Evolutionary conservation across 1,284 basidiomycete genomes (phyloP).

Genomic region (Microbotryum intermedium): DNA sequence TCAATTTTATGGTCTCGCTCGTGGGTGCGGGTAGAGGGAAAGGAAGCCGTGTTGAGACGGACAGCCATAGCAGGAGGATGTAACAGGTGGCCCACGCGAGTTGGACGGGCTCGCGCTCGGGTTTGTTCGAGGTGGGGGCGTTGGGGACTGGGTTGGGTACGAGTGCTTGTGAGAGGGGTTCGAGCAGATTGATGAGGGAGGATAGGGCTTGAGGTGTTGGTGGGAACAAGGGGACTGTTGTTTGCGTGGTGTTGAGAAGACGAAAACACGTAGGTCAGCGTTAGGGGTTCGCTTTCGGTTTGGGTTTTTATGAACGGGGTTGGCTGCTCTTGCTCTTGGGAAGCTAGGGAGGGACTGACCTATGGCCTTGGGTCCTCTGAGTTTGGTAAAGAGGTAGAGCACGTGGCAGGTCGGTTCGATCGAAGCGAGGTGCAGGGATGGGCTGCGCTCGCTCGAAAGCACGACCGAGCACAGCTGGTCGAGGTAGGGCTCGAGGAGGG

Average conservation of each 20-base stretch:
- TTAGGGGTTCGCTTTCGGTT: neutral
- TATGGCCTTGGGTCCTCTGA: constrained; percentile 84
- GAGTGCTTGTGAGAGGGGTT: constrained; percentile 22
- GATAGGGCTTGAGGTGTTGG: constrained; percentile 76
- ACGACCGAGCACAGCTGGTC: constrained; percentile 50
- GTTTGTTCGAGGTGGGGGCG: constrained; percentile 34
- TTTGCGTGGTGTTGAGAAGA: too few relatives aligned
- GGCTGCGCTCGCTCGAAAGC: constrained; percentile 35
- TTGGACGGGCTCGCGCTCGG: constrained; percentile 16
- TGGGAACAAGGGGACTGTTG: constrained; percentile 78
- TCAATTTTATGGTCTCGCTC: constrained; percentile 50
- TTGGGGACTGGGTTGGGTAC: constrained; percentile 32
- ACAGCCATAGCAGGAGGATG: constrained; percentile 80
- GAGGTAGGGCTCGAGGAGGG: constrained; percentile 69
- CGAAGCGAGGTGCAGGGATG: constrained; percentile 38
- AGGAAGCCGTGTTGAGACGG: constrained; percentile 85
- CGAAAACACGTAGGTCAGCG: neutral
- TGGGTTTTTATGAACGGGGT: too few relatives aligned
- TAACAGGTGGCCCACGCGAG: constrained; percentile 74
- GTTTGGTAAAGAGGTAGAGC: constrained; percentile 78
- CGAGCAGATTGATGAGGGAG: constrained; percentile 61
- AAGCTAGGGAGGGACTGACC: constrained; percentile 49
- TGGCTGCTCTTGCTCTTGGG: too few relatives aligned
- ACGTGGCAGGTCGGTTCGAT: constrained; percentile 54
- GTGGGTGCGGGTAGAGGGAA: constrained; percentile 61